Evolutionary conservation across 257 asterid species (phyloP), one percentile per base, ranked within the genome.

Genomic region (Capsicum pubescens): DNA sequence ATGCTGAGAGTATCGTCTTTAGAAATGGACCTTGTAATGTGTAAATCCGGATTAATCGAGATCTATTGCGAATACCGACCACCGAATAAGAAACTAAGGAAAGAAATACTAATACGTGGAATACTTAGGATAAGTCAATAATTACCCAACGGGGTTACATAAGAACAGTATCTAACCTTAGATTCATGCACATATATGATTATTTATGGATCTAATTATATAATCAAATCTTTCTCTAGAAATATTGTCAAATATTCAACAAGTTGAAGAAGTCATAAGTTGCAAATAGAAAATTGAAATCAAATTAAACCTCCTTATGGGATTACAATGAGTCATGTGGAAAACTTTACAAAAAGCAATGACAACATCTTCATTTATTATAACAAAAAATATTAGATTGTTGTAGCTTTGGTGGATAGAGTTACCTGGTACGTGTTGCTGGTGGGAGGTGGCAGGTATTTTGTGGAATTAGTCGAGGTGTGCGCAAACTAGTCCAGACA

Each of bases 161-260:
- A 70, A 35, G 55, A 71, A 69, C 42, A 84, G 46, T 70, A 89
- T 86, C 88, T 76, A 72, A 83, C 59, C 63, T 59, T 81, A 85
- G 85, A 88, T 86, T 55, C 87, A 87, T 86, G 57, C 69, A 39
- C 21, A 12, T 83, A 21, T 26, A 26, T 9, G 57, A 19, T 71
- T 46, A 44, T 71, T 15, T 74, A 26, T 8, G 7, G 64, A 52
- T 54, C 6, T 0, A 81, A 84, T 86, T 67, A 26, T 26, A 26
- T 84, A 84, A 63, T 81, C 76, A n/a, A 19, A 60, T 44, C 74
- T 44, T 79, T 61, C 39, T 14, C 83, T 72, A 63, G 42, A 63
- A 63, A 63, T 63, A 63, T 26, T 63, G 35, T 63, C 70, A 26
- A 63, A 11, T 16, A 63, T 67, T 67, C 21, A 67, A 67, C 0